Conservation (phyloP, 108 stramenopile species). For the Stephanodiscus triporus region DNA sequence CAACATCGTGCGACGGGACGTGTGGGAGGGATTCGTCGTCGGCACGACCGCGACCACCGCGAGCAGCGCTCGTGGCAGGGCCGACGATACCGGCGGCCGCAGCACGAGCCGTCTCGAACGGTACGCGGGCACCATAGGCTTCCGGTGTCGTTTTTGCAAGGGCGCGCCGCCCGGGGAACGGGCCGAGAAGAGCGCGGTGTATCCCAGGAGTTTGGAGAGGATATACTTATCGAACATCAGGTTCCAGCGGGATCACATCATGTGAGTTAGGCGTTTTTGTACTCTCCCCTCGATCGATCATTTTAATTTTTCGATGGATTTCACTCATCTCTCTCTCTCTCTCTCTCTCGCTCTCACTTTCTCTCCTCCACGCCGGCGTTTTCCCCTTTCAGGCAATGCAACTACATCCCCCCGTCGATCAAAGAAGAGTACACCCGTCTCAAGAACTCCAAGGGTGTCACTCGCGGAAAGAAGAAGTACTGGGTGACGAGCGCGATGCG, state of each 20-base stretch:
- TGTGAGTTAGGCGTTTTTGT: neutral
- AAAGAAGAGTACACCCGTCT: slow-evolving; percentile 4
- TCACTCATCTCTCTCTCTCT: neutral
- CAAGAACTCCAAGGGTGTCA: slow-evolving; percentile 10
- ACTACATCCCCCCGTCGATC: slow-evolving; percentile 5
- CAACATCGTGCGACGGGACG: slow-evolving; percentile 9
- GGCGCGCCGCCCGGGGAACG: neutral
- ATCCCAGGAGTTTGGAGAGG: slow-evolving; percentile 9
- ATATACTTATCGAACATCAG: slow-evolving; percentile 9
- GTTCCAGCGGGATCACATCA: slow-evolving; percentile 10
- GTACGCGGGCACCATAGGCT: slow-evolving; percentile 8
- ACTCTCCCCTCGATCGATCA: neutral
- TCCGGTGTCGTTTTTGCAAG: slow-evolving; percentile 15
- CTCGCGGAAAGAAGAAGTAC: slow-evolving; percentile 12
- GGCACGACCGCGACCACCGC: neutral
- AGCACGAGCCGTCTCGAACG: neutral
- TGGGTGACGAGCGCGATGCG: slow-evolving; percentile 12
- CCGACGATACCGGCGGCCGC: neutral
- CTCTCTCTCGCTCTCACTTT: neutral
- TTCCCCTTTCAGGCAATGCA: neutral
- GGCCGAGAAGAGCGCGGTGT: slow-evolving; percentile 11
- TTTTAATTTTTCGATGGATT: neutral
- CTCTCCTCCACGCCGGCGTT: neutral
- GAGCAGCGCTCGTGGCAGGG: neutral
- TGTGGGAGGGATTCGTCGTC: slow-evolving; percentile 15